Evolutionary conservation across 1,139 yeast species (phyloP), one percentile per base, ranked within the genome.

Genomic region (Wickerhamomyces sp.): DNA sequence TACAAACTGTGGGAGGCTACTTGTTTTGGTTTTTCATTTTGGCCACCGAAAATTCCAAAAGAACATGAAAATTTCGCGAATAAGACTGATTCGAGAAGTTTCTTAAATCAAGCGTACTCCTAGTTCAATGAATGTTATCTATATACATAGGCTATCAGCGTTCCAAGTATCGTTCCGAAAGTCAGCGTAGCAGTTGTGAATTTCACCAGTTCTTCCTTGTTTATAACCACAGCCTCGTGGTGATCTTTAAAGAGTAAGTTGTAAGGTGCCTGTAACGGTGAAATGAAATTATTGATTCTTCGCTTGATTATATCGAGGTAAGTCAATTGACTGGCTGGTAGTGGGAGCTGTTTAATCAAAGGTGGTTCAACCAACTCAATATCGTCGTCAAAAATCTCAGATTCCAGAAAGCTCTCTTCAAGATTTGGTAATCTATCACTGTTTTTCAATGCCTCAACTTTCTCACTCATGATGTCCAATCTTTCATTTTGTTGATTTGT

Each of bases 401-500:
- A 35, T 33, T 42, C 40, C 16, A 37, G 23, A 16, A 46, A 32
- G n/a, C n/a, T n/a, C 18, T 41, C 46, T 19, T 41, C 46, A n/a
- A 47, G 16, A 2, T 38, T 26, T 2, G 51, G 46, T n/a, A 41
- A 30, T 15, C 44, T 36, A 10, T 45, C 51, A 22, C 40, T 35
- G 11, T 45, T 36, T 25, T 45, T 41, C 30, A 48, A 33, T 4
- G 36, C 40, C 33, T 47, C 52, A 26, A 51, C 43, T 33, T 45
- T 43, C 9, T 40, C 39, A 31, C 45, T 46, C 50, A 53, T 49
- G 12, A 45, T 30, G 26, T 51, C 56, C 15, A 52, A 30, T 27
- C 50, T 52, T 25, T 44, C 42, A 31, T 48, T 47, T 32, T 59
- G 64, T 23, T 51, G 49, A 9, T 37, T 28, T 5, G 58, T 37